Evolutionary conservation across 192 early-diverging fungal genomes (phyloP).

Genomic region (Lunasporangiospora selenospora): DNA sequence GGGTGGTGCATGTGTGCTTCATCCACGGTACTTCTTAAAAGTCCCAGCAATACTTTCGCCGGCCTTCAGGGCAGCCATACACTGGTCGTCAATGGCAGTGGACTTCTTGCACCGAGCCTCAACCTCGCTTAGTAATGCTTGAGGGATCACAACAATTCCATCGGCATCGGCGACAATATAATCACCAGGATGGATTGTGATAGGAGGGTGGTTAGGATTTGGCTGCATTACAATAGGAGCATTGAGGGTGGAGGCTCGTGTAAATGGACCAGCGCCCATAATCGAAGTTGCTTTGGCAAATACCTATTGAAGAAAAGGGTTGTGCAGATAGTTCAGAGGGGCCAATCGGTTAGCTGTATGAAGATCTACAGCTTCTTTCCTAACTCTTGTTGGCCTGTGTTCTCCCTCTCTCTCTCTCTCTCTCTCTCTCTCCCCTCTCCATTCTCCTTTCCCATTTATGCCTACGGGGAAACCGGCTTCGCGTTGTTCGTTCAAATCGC

Average conservation of each 20-base stretch:
- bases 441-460: too few species aligned
- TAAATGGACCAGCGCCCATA: slow-evolving; percentile 53
- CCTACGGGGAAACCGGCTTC: slow-evolving; percentile 54
- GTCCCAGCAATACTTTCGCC: slow-evolving; percentile 56
- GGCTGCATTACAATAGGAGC: slow-evolving; percentile 53
- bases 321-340: not conserved
- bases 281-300: slow-evolving; percentile 61
- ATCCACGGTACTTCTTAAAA: slow-evolving; percentile 57
- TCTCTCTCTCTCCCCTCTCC: too few species aligned
- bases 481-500: slow-evolving; percentile 64
- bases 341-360: too few species aligned
- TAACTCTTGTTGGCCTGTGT: too few species aligned
- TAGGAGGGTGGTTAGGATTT: slow-evolving; percentile 45
- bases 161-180: slow-evolving; percentile 63
- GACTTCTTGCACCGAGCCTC: slow-evolving; percentile 54
- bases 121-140: slow-evolving; percentile 49
- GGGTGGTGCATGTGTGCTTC: not conserved
- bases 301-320: slow-evolving; percentile 38
- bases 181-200: slow-evolving; percentile 58
- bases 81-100: slow-evolving; percentile 54
- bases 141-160: slow-evolving; percentile 62
- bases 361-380: too few species aligned
- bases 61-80: slow-evolving; percentile 54
- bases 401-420: too few species aligned
- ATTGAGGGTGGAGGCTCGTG: slow-evolving; percentile 53